Percentiles rank a stretch among this genome's conserved stretches.
Evolutionary conservation across 208 protist species (phyloP).

Genomic region (Wallacemonas collosoma): DNA sequence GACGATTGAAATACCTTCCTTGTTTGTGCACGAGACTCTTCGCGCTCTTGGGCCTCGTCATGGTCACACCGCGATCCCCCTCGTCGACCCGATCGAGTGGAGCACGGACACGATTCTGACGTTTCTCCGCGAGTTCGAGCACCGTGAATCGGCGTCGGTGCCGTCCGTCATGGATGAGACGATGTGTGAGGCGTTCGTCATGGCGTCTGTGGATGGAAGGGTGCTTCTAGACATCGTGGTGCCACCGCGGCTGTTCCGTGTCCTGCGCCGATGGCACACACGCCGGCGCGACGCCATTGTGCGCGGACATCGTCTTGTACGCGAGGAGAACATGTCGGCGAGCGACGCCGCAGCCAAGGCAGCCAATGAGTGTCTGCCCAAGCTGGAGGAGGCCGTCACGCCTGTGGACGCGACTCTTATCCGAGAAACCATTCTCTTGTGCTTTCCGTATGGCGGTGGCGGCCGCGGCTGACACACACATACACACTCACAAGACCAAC

Average conservation of each 20-base stretch:
- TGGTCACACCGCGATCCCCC: constrained; percentile 42
- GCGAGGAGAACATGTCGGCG: too few species aligned
- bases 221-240: constrained; percentile 69
- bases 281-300: constrained; percentile 49
- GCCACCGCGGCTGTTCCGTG: constrained; percentile 67
- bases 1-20: not conserved
- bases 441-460: constrained; percentile 67
- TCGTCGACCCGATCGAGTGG: constrained; percentile 71
- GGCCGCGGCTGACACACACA: not conserved
- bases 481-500: constrained; percentile 8
- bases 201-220: constrained; percentile 57
- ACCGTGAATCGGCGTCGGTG: constrained; percentile 3
- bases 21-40: constrained; percentile 27
- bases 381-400: constrained; percentile 48
- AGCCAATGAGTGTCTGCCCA: constrained; percentile 7
- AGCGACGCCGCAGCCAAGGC: not conserved
- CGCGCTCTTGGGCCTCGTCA: constrained; percentile 49
- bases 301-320: not conserved
- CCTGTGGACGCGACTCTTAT: constrained; percentile 52
- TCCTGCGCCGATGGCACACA: constrained; percentile 83
- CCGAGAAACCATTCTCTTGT: constrained; percentile 81
- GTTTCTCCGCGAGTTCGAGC: constrained; percentile 55
- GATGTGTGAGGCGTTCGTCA: constrained; percentile 71
- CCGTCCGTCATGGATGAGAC: constrained; percentile 55
- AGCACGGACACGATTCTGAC: constrained; percentile 58